phyloP scores from a whole-genome alignment of 169 alveolate genomes.

The Ichthyophthirius multifiliis region DNA sequence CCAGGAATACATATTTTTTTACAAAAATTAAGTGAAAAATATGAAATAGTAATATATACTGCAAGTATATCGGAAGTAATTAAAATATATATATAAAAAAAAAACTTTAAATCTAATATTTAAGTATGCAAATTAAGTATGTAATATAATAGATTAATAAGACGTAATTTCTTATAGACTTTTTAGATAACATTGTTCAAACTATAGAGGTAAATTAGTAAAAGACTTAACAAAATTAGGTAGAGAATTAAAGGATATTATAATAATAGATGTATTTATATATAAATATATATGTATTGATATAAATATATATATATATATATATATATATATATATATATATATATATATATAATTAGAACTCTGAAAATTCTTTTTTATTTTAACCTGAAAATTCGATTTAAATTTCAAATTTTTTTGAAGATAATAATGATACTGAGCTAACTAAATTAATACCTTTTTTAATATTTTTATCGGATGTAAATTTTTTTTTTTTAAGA shows the following conservation, averaged over 20 bases:
- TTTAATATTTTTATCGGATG: conserved; percentile 19
- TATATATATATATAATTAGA: not conserved
- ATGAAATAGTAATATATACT: conserved; percentile 75
- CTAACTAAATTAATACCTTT: conserved; percentile 75
- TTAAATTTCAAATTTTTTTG: conserved; percentile 90
- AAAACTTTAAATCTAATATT: no score
- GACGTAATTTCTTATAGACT: conserved; percentile 37
- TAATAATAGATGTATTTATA: conserved; percentile 79
- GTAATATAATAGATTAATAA: conserved; percentile 53
- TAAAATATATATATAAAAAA: no score
- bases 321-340: not conserved
- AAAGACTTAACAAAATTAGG: conserved; percentile 87
- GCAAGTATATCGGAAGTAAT: conserved; percentile 62
- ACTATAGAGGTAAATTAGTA: conserved; percentile 67
- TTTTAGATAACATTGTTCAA: conserved; percentile 64
- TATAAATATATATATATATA: not conserved
- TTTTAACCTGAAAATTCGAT: conserved; percentile 92
- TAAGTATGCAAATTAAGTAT: conserved; percentile 72
- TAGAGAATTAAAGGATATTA: conserved; percentile 85
- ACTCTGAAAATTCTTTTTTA: conserved; percentile 89
- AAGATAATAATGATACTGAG: conserved; percentile 77
- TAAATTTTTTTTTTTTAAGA: no score
- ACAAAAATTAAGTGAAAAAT: conserved; percentile 46
- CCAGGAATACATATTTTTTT: conserved; percentile 59
- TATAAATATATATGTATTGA: not conserved